Evolutionary conservation across 257 asterid genomes (phyloP), one percentile per base, ranked within the genome.

Genomic region (Agastache rugosa): DNA sequence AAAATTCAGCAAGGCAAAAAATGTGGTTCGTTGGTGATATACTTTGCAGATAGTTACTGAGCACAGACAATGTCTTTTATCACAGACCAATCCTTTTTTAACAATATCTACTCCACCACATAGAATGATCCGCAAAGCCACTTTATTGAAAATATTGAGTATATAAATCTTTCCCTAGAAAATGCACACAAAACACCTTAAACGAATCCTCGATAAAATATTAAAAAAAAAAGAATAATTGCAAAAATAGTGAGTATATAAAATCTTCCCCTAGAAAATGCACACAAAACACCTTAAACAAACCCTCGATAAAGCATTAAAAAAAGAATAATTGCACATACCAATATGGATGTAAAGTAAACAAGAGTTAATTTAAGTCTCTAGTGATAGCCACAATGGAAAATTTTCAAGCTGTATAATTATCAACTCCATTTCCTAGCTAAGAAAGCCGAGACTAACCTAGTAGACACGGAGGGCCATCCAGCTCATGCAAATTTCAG

Each of bases 401-500:
- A 39, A 63, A 0, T 25, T n/a, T 7, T 62, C 37, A 60, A 60
- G 29, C 35, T 25, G 6, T 51, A 45, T 20, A 51, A 11, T 70
- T 27, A 63, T 31, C 54, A 70, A 8, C 45, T 42, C 17, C 15
- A 6, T 23, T 35, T 35, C 42, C 59, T 37, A 68, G 45, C 63
- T 16, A 56, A 27, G 63, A 67, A 47, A 22, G 11, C 59, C 54
- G 34, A 75, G 34, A 45, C 34, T n/a, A 35, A n/a, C 53, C 69
- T 9, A 50, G 65, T 5, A 58, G 51, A 23, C 25, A 16, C 3
- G 17, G 11, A 44, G 34, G 14, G 60, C 50, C 61, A 44, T 27
- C 69, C 56, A 67, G 23, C 60, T 68, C 72, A 53, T 69, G 76
- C 80, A 69, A 48, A 70, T 39, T 37, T 45, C 62, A 60, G 39